phyloP scores from a whole-genome alignment of 306 rosid genomes.

The Rosa persica region DNA sequence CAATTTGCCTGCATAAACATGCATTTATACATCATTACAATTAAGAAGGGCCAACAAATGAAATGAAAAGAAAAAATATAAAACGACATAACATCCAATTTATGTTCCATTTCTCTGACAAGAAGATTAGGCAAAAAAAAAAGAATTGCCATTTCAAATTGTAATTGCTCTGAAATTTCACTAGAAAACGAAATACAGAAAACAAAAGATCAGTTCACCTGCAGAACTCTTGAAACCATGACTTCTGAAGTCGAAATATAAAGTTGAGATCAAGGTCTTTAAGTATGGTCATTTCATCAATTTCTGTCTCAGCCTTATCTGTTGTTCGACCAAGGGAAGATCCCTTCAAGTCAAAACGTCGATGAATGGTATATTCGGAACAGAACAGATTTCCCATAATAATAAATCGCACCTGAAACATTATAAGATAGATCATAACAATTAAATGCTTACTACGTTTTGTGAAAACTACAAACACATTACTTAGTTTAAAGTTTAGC shows the following conservation, averaged over 20 bases:
- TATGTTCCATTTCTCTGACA: not conserved
- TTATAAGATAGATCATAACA: constrained; percentile 11
- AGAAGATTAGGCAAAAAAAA: not conserved
- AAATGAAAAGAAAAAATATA: not conserved
- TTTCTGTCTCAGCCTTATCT: constrained; percentile 71
- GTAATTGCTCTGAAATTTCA: not conserved
- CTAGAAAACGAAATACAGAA: not conserved
- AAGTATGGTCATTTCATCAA: constrained; percentile 83
- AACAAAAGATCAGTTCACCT: constrained; percentile 39
- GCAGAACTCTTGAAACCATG: constrained; percentile 81
- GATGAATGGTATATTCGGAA: constrained; percentile 61
- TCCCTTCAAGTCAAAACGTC: constrained; percentile 87
- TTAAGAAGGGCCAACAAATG: not conserved
- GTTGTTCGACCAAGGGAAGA: constrained; percentile 85
- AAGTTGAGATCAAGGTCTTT: constrained; percentile 96
- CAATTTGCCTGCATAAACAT: constrained; percentile 61
- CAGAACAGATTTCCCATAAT: constrained; percentile 91
- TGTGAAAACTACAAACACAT: not conserved
- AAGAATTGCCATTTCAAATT: not conserved
- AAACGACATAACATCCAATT: not conserved
- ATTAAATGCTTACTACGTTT: not conserved
- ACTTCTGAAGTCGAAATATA: constrained; percentile 61
- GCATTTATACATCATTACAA: not conserved
- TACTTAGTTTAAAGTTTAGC: not conserved
- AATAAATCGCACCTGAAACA: constrained; percentile 74